These are phyloP conservation scores for Dissophora globulifera DNA, from an alignment of 192 early-diverging fungal genomes.

Conservation along the genomic window DNA sequence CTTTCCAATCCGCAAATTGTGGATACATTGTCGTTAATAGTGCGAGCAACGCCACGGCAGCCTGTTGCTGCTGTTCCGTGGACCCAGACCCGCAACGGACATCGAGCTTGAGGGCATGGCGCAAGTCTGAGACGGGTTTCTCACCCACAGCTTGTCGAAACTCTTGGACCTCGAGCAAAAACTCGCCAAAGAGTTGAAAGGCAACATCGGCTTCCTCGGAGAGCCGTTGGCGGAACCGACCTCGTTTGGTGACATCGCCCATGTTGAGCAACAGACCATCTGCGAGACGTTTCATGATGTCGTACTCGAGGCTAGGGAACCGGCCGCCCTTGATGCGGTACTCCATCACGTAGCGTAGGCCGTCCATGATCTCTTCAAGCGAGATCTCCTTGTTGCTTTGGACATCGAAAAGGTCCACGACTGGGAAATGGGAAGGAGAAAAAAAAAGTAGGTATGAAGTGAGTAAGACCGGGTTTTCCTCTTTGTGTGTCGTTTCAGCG, in stretches of 20 bases:
- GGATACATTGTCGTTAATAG: conserved; percentile 80
- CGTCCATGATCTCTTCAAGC: conserved; percentile 82
- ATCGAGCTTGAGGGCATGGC: conserved; percentile 81
- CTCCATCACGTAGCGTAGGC: conserved; percentile 95
- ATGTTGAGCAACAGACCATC: conserved; percentile 88
- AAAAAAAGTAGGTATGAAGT: too few relatives aligned
- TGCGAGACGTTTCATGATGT: conserved; percentile 87
- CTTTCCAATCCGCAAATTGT: conserved; percentile 90
- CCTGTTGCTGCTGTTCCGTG: conserved; percentile 75
- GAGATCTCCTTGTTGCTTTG: conserved; percentile 74
- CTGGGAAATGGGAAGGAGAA: too few relatives aligned
- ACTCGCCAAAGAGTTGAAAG: conserved; percentile 95
- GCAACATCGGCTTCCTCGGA: conserved; percentile 86
- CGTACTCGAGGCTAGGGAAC: conserved; percentile 81
- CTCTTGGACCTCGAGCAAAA: conserved; percentile 92
- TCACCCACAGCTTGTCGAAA: conserved; percentile 86
- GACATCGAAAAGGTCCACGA: conserved; percentile 88
- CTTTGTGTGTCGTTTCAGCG: too few relatives aligned
- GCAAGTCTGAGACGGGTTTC: conserved; percentile 82
- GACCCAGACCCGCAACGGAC: conserved; percentile 74
- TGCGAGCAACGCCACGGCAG: conserved; percentile 81
- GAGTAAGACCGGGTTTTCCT: too few relatives aligned
- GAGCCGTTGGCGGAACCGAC: conserved; percentile 66
- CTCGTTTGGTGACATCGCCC: conserved; percentile 67
- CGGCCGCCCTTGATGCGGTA: conserved; percentile 89